A percentile compares a stretch with the other conserved stretches of the same genome.
Conservation (phyloP, 2,329 filamentous ascomycete genomes). For the Pseudogymnoascus pannorum region DNA sequence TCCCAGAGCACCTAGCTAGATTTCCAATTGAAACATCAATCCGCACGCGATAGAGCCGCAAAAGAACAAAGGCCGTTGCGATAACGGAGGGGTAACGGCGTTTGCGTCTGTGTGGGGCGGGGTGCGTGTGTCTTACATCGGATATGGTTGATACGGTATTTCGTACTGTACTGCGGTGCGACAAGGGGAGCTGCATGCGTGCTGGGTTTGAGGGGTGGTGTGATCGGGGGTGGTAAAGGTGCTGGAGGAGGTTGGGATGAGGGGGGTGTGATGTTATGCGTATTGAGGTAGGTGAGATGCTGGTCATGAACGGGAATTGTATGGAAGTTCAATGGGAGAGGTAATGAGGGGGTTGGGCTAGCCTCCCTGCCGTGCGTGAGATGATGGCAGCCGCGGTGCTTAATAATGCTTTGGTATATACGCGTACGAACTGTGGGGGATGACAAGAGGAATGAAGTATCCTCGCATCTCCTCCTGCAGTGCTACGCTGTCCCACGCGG, state of each 20-base stretch:
- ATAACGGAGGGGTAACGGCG: not conserved
- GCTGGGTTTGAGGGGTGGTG: not conserved
- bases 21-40: not conserved
- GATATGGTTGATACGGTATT: not conserved
- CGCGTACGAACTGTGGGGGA: not conserved
- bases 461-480: not conserved
- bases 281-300: not conserved
- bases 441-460: not conserved
- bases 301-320: not conserved
- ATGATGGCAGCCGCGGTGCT: not conserved
- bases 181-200: not conserved
- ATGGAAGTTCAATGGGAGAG: not conserved
- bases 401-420: not conserved
- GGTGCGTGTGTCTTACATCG: not conserved
- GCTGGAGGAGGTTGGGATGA: not conserved
- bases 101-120: not conserved
- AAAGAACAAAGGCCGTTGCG: not conserved
- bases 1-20: not conserved
- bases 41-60: not conserved
- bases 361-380: not conserved
- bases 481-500: not conserved
- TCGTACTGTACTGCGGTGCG: not conserved
- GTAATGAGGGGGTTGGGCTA: not conserved
- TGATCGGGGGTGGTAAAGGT: not conserved
- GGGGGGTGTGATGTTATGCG: not conserved